phyloP scores from a whole-genome alignment of 208 protist genomes.

The Trypanosomatidae sp. region DNA sequence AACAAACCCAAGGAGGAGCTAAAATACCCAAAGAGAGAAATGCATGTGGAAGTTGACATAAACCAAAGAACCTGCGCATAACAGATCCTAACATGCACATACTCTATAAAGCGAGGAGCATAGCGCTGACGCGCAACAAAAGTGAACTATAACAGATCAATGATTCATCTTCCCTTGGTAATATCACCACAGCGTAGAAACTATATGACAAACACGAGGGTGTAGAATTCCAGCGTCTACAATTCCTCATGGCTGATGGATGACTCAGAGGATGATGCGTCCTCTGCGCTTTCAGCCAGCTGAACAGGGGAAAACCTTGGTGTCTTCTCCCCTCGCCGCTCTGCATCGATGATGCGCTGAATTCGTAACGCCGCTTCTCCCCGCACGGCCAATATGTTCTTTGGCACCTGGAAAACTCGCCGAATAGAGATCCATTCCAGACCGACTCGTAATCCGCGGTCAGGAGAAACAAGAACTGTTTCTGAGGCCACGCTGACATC shows the following conservation, averaged over 20 bases:
- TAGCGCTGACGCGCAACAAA: neutral
- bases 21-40: neutral
- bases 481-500: conserved; percentile 34
- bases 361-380: conserved; percentile 14
- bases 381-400: conserved; percentile 36
- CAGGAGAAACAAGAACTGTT: conserved; percentile 49
- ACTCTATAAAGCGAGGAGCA: neutral
- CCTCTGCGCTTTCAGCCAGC: conserved; percentile 4
- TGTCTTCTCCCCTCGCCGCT: conserved; percentile 21
- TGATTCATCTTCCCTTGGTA: neutral
- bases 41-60: neutral
- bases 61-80: neutral
- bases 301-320: conserved; percentile 14
- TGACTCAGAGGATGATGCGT: neutral
- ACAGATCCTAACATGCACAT: neutral
- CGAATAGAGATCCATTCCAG: conserved; percentile 48
- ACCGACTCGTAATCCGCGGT: conserved; percentile 33
- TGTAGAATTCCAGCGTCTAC: neutral
- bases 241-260: neutral
- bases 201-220: neutral
- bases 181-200: neutral
- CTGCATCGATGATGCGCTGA: conserved; percentile 26
- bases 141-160: no score
- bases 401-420: conserved; percentile 45
- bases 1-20: neutral